These are phyloP conservation scores for Scedosporium apiospermum DNA, from an alignment of 2,329 filamentous ascomycete genomes.

Conservation along the genomic window DNA sequence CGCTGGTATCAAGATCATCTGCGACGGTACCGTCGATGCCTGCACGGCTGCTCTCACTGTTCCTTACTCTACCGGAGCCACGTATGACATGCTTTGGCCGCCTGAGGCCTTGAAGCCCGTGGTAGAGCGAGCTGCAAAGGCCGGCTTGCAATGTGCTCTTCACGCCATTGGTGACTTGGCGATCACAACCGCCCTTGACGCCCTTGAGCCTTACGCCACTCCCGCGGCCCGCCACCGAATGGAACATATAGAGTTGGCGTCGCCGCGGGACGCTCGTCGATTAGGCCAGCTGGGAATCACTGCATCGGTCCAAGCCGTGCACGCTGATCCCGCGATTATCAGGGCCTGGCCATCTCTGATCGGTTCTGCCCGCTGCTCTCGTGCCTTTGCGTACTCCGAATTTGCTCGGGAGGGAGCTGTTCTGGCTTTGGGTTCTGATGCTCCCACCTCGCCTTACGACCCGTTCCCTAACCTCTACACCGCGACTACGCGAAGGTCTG, in stretches of 20 bases:
- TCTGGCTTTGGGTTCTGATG: conserved; percentile 49
- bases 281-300: conserved; percentile 51
- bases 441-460: conserved; percentile 47
- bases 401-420: conserved; percentile 44
- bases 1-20: conserved; percentile 55
- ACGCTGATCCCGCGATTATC: conserved; percentile 51
- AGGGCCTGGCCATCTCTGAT: conserved; percentile 51
- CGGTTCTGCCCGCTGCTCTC: conserved; percentile 40
- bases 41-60: conserved; percentile 53
- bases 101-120: conserved; percentile 40
- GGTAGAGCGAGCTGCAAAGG: conserved; percentile 41
- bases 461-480: conserved; percentile 49
- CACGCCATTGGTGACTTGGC: conserved; percentile 58
- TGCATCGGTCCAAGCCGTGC: conserved; percentile 48
- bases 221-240: conserved; percentile 47
- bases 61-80: conserved; percentile 43
- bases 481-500: conserved; percentile 47
- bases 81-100: conserved; percentile 43
- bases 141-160: conserved; percentile 50
- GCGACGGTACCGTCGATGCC: conserved; percentile 55
- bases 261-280: conserved; percentile 41
- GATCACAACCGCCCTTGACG: conserved; percentile 46
- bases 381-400: conserved; percentile 55
- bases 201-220: conserved; percentile 32
- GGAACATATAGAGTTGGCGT: conserved; percentile 54